Percentiles rank a stretch among this genome's conserved stretches.
Evolutionary conservation across 495 filamentous ascomycete genomes (phyloP).

Genomic region (Neurospora tetrasperma): DNA sequence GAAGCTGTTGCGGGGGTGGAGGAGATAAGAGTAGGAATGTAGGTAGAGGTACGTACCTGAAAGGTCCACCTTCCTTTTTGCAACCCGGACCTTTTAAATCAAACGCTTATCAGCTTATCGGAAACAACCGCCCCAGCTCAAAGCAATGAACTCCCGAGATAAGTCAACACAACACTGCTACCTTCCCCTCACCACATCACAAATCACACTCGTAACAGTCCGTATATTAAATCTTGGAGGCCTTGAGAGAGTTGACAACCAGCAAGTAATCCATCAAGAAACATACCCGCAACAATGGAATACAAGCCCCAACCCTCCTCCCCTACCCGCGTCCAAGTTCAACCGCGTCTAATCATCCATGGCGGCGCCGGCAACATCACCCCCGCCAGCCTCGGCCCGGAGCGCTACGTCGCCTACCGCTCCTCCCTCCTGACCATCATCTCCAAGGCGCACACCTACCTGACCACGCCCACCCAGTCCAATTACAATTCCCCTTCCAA

Average conservation of each 20-base stretch:
- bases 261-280: not conserved
- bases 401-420: constrained; percentile 50
- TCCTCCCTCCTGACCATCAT: constrained; percentile 53
- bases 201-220: not conserved
- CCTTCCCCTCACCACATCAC: not conserved
- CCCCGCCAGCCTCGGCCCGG: constrained; percentile 52
- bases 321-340: constrained; percentile 13
- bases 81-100: not conserved
- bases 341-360: constrained; percentile 72
- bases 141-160: not conserved
- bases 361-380: constrained; percentile 80
- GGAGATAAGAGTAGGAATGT: not conserved
- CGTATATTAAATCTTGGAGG: not conserved
- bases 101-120: not conserved
- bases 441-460: constrained; percentile 25
- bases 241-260: not conserved
- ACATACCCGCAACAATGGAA: constrained; percentile 13
- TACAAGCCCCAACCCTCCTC: constrained; percentile 15
- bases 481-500: too few species aligned
- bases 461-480: constrained; percentile 17
- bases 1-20: not conserved
- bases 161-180: not conserved
- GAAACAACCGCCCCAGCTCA: not conserved
- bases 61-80: not conserved
- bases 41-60: not conserved